A percentile compares a stretch with the other conserved stretches of the same genome.
These are phyloP conservation scores for Amphicarpaea edgeworthii DNA, from an alignment of 306 rosid genomes.

Conservation along the genomic window DNA sequence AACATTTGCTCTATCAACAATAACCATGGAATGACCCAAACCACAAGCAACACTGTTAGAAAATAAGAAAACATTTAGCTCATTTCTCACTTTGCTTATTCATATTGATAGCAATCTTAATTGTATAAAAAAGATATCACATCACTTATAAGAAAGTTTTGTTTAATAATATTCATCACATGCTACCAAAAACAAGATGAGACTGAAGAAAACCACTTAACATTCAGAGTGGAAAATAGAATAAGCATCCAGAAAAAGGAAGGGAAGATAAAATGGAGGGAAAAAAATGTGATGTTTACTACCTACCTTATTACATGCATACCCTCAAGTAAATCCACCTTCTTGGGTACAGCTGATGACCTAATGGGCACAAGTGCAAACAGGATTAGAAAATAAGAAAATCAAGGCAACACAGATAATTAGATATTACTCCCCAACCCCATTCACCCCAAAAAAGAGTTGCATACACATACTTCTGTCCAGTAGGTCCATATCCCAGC, in stretches of 20 bases:
- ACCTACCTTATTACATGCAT: slow-evolving; percentile 86
- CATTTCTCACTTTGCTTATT: slow-evolving; percentile 6
- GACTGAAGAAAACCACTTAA: slow-evolving; percentile 10
- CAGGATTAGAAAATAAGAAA: slow-evolving; percentile 15
- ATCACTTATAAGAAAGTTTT: background rate
- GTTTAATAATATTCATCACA: background rate
- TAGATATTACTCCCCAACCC: background rate
- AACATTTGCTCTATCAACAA: slow-evolving; percentile 79
- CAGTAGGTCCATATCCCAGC: slow-evolving; percentile 95
- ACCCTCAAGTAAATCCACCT: slow-evolving; percentile 94
- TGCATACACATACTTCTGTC: slow-evolving; percentile 81
- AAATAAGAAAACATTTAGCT: slow-evolving; percentile 22
- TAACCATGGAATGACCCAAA: slow-evolving; percentile 83
- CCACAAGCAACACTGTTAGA: slow-evolving; percentile 93
- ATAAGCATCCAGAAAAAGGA: background rate
- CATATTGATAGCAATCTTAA: background rate
- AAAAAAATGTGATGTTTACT: background rate
- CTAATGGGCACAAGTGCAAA: slow-evolving; percentile 50
- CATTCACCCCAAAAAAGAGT: background rate
- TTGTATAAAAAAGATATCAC: background rate
- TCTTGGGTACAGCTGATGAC: slow-evolving; percentile 93
- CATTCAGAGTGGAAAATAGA: background rate
- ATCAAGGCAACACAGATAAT: slow-evolving; percentile 8
- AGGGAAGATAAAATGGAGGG: background rate
- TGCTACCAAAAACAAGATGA: slow-evolving; percentile 15